Evolutionary conservation across 768 basidiomycete species (phyloP), one percentile per base, ranked within the genome.

Genomic region (Melanogaster broomeanus): DNA sequence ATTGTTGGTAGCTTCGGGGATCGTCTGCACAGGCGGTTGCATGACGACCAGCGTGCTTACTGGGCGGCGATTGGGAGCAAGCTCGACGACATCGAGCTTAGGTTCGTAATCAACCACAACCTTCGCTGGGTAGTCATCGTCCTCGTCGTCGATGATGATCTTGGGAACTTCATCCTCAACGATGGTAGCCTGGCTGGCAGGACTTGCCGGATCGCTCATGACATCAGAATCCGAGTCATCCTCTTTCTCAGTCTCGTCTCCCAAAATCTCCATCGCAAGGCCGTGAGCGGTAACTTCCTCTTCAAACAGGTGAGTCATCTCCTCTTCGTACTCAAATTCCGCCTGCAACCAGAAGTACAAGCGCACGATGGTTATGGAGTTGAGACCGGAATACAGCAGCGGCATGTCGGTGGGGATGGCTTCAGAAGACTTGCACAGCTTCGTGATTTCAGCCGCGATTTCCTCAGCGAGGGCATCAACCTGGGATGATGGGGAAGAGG

Each of bases 271-370:
- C 35, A 52, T 31, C n/a, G 70, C 70, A 4, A 71, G 61, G 24
- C 53, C 56, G 16, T 59, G 42, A 38, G 68, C 56, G 6, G 70
- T 65, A 37, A 66, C 45, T 21, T 69, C 66, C 34, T 67, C 67
- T 22, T 69, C 64, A 31, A 71, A 64, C 8, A 72, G 51, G 39
- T 63, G 60, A 33, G 57, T 38, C 60, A 67, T 59, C 45, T 65
- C 63, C 21, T 63, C 68, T 12, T 51, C 58, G 40, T 65, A 70
- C 45, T 71, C 67, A 45, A 62, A 52, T 24, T 63, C 65, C 22
- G 63, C 68, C 52, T 67, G 70, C 50, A 72, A 52, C 70, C 69
- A 72, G 59, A 64, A 59, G 55, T 64, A 58, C 24, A 72, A 57
- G 28, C 61, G 58, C 18, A 65, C 60, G 7, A 67, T 56, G 6